These are phyloP conservation scores for Aureobasidium sp. DNA, from an alignment of 2,329 filamentous ascomycete species.

Conservation along the genomic window DNA sequence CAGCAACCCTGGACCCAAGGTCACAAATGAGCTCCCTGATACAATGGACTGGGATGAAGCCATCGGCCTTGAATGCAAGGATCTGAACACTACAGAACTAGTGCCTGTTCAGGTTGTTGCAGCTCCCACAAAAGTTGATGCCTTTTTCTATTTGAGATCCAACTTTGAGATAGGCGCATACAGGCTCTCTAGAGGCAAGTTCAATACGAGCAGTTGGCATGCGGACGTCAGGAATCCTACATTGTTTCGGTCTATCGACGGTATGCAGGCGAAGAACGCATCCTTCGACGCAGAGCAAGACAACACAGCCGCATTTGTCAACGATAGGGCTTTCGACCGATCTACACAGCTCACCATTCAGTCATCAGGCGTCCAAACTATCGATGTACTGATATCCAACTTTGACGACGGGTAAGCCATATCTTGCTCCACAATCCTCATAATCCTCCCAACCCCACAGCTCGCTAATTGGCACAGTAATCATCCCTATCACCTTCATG, in stretches of 20 bases:
- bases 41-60: slow-evolving; percentile 44
- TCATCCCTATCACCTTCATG: slow-evolving; percentile 29
- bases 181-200: slow-evolving; percentile 48
- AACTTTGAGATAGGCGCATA: slow-evolving; percentile 53
- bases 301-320: slow-evolving; percentile 22
- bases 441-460: too few species aligned
- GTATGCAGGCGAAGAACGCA: slow-evolving; percentile 27
- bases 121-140: slow-evolving; percentile 41
- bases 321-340: slow-evolving; percentile 23
- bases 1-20: slow-evolving; percentile 4
- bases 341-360: slow-evolving; percentile 28
- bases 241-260: slow-evolving; percentile 43
- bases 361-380: slow-evolving; percentile 27
- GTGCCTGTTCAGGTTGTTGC: slow-evolving; percentile 35
- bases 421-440: not conserved
- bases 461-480: slow-evolving; percentile 8
- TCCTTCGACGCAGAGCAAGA: slow-evolving; percentile 18
- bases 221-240: slow-evolving; percentile 40
- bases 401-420: slow-evolving; percentile 26
- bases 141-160: slow-evolving; percentile 46
- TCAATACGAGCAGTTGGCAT: slow-evolving; percentile 49
- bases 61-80: slow-evolving; percentile 42
- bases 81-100: slow-evolving; percentile 41
- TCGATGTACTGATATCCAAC: slow-evolving; percentile 30
- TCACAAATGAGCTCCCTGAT: slow-evolving; percentile 19